Evolutionary conservation across 2,329 filamentous ascomycete genomes (phyloP).

Genomic region (Neoascochyta sp.): DNA sequence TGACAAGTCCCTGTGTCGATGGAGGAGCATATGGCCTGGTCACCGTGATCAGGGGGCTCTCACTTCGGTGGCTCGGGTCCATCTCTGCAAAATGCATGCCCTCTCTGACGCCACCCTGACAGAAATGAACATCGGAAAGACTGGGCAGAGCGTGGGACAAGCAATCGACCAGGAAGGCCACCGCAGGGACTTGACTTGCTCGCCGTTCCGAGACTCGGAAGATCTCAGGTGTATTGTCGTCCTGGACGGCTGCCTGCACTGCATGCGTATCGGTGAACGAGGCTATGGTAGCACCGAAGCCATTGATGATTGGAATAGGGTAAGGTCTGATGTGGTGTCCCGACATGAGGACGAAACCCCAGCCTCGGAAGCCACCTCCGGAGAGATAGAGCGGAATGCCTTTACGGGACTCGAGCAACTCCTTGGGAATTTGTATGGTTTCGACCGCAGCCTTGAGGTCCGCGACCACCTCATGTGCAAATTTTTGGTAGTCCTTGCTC

Average conservation of each 20-base stretch:
- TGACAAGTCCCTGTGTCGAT: slow-evolving; percentile 47
- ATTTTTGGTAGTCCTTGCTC: slow-evolving; percentile 44
- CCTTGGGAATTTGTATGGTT: slow-evolving; percentile 54
- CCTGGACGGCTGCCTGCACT: slow-evolving; percentile 42
- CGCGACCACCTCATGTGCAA: slow-evolving; percentile 53
- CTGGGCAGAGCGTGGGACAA: slow-evolving; percentile 66
- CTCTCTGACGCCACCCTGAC: slow-evolving; percentile 82
- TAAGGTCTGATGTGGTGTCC: slow-evolving; percentile 70
- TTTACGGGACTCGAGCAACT: slow-evolving; percentile 41
- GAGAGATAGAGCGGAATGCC: slow-evolving; percentile 70
- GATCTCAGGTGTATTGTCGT: slow-evolving; percentile 37
- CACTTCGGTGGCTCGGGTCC: slow-evolving; percentile 54
- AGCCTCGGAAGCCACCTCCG: slow-evolving; percentile 85
- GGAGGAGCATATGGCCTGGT: slow-evolving; percentile 52
- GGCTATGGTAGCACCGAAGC: slow-evolving; percentile 63
- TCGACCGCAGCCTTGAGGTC: slow-evolving; percentile 61
- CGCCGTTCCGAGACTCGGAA: slow-evolving; percentile 79
- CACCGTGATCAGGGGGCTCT: slow-evolving; percentile 63
- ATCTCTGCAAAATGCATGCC: slow-evolving; percentile 74
- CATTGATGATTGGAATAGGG: slow-evolving; percentile 77
- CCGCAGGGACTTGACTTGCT: slow-evolving; percentile 77
- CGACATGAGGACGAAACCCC: slow-evolving; percentile 85
- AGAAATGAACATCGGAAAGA: slow-evolving; percentile 72
- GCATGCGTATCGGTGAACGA: slow-evolving; percentile 57
- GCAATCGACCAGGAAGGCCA: slow-evolving; percentile 73